Conservation (phyloP, 371 early-diverging fungal genomes). For the Rhizoclosmatium hyalinum region DNA sequence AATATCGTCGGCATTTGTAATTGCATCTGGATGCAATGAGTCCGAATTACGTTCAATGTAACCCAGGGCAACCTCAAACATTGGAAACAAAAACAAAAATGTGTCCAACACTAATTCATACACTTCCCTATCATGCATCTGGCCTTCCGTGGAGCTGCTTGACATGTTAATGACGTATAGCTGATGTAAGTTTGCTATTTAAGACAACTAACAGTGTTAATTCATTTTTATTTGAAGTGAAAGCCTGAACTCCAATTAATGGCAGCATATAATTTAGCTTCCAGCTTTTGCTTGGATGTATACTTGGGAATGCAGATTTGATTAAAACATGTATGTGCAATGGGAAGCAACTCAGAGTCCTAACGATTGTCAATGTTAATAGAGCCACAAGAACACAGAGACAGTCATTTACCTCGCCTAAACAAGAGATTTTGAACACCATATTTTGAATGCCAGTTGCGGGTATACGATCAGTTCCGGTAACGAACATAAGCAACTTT, state of each 20-base stretch:
- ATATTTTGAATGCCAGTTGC: slow-evolving; percentile 84
- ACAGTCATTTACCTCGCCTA: slow-evolving; percentile 65
- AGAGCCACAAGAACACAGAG: not conserved
- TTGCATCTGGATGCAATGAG: not conserved
- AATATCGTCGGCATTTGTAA: slow-evolving; percentile 27
- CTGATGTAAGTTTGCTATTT: too few species aligned
- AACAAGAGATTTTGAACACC: slow-evolving; percentile 77
- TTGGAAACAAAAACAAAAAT: too few species aligned
- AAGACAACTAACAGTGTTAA: too few species aligned
- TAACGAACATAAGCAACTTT: slow-evolving; percentile 90
- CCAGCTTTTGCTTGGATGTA: slow-evolving; percentile 76
- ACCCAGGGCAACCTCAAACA: slow-evolving; percentile 30
- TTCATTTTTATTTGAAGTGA: not conserved
- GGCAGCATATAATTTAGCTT: slow-evolving; percentile 80
- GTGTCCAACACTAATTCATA: too few species aligned
- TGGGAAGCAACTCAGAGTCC: slow-evolving; percentile 81
- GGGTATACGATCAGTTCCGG: slow-evolving; percentile 96
- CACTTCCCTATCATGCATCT: too few species aligned
- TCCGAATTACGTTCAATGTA: slow-evolving; percentile 19
- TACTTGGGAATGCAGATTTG: slow-evolving; percentile 84
- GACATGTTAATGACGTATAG: too few species aligned
- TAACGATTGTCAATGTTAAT: slow-evolving; percentile 30
- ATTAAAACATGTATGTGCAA: slow-evolving; percentile 98
- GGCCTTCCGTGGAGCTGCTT: too few species aligned
- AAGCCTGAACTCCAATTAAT: slow-evolving; percentile 62